Base-by-base conservation (phyloP, 169 alveolate species). In the Cryptosporidium tyzzeri region DNA sequence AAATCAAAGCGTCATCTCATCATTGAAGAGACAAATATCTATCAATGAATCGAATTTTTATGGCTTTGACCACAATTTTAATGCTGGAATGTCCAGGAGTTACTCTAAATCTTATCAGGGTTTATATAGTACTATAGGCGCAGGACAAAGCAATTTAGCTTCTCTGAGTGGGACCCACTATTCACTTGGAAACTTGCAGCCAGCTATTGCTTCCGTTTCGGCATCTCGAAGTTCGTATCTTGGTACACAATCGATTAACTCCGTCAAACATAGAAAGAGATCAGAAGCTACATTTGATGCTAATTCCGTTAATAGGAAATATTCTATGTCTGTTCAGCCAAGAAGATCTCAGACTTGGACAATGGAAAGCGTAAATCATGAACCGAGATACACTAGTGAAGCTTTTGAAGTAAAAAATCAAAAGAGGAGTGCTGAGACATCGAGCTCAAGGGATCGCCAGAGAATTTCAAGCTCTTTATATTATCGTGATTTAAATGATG, bases 321-420 rank as follows among this genome's bases (percentile, higher is more conserved):
- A 73, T 59, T 73, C 86, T 2, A 73, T 53, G 70, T 53, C 86
- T 21, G 71, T 73, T 31, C 71, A 80, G 33, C 89, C 89, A 48
- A 80, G 74, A 31, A 61, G 89, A 26, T 80, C 89, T 21, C 59
- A 62, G 18, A 62, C 89, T 29, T 80, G 89, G 89, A 44, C 80
- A 12, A 37, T 80, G 75, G 89, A 65, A n/a, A 73, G 55, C 33
- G 70, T 29, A 4, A 73, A 73, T 59, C 86, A 73, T 59, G 71
- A 73, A 21, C 70, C 86, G 21, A 70, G 65, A 51, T 35, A 41
- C 16, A 41, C 14, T 44, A 44, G 37, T 18, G 68, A 73, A 37
- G 53, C 23, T 6, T 37, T 26, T 50, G 68, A 39, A 51, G 35
- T 8, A 5, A 62, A 21, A 10, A 73, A 29, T 33, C 51, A 70